These are phyloP conservation scores for Colletotrichum sansevieriae DNA, from an alignment of 2,329 filamentous ascomycete species.

Conservation along the genomic window DNA sequence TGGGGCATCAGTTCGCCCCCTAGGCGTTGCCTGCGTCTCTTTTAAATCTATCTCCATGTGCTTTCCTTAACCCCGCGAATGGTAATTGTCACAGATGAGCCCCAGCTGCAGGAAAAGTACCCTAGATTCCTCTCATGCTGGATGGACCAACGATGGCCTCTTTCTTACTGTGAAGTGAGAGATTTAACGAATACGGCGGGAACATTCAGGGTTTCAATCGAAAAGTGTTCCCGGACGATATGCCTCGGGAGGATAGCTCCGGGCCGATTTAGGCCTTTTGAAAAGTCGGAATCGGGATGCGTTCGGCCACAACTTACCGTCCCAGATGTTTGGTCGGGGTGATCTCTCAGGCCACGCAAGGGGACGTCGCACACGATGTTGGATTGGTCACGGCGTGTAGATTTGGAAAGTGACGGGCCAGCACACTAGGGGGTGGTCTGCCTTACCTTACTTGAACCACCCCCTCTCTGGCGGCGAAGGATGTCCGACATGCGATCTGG, in stretches of 20 bases:
- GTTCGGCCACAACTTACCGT: neutral
- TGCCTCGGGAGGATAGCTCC: slow-evolving; percentile 5
- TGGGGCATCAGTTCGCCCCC: neutral
- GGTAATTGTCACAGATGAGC: neutral
- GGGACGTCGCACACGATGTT: neutral
- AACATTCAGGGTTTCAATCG: no score
- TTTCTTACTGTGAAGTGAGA: neutral
- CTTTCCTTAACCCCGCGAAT: slow-evolving; percentile 1
- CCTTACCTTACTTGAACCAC: no score
- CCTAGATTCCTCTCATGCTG: neutral
- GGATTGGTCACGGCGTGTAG: slow-evolving; percentile 3
- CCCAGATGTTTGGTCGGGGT: neutral
- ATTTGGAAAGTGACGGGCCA: neutral
- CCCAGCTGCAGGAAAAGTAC: neutral
- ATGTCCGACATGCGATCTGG: no score
- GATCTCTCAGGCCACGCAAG: neutral
- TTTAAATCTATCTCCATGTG: slow-evolving; percentile 8
- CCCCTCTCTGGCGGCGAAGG: no score
- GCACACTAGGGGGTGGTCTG: no score
- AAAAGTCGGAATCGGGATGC: slow-evolving; percentile 4
- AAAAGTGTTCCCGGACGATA: neutral
- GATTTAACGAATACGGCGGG: neutral
- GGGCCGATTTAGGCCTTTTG: slow-evolving; percentile 8
- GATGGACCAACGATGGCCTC: neutral
- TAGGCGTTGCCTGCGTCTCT: neutral